Base-by-base conservation (phyloP, 371 early-diverging fungal species). In the Quaeritorhiza haematococci region DNA sequence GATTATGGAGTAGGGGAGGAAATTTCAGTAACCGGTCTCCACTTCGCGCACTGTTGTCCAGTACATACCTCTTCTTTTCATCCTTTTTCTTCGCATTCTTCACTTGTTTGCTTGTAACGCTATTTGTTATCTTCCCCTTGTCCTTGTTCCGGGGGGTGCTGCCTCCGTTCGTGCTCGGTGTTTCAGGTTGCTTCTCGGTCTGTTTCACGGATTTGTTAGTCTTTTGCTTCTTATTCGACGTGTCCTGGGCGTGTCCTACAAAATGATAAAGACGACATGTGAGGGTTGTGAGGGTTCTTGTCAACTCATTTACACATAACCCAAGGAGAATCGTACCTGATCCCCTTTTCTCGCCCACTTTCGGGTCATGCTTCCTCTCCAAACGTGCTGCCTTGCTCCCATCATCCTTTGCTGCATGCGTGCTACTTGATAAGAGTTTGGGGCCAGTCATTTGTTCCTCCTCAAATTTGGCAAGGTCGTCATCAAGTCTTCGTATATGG, bases 401-500 rank as follows among this genome's bases (percentile, higher is more conserved):
- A 5, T 28, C 15, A 21, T 41, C 43, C 34, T 53, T 41, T 24
- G 38, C 35, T 33, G 30, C 26, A 35, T 56, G 4, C 32, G 17
- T n/a, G 30, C 59, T 17, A 33, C 33, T 34, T n/a, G 44, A 62
- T 47, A 55, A 28, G n/a, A 59, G 24, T 42, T 47, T 61, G 0
- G 68, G 68, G 72, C 84, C 48, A 79, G 85, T 79, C 67, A 91
- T 67, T 63, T 91, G 88, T 56, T 90, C 89, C 54, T 93, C 93
- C 62, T 96, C 93, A 59, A 93, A 92, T 57, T 86, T 86, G 53
- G 80, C 76, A 63, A 96, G 59, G 58, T 94, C 96, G 30, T 89
- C 90, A 62, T 96, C 97, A 28, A 96, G 69, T 28, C 87, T 77
- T n/a, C 89, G 76, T 43, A 93, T 90, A 63, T 93, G 92, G 59